Evolutionary conservation across 345 rosid species (phyloP).

Genomic region (Lumnitzera littorea): DNA sequence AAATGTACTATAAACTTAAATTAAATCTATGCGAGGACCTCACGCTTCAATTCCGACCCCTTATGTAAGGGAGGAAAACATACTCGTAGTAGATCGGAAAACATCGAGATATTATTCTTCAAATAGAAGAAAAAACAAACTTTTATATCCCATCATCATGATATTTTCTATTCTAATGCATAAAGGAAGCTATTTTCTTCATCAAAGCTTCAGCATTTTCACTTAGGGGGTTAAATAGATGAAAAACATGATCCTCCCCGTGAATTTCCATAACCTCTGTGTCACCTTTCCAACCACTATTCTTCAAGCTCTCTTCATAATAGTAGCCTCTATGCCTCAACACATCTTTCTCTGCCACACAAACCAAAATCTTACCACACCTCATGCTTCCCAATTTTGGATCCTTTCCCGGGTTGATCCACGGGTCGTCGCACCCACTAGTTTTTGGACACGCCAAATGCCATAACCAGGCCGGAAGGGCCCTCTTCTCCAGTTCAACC

Average conservation of each 20-base stretch:
- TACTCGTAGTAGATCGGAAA: too few relatives aligned
- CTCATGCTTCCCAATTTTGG: constrained; percentile 12
- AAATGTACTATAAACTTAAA: too few relatives aligned
- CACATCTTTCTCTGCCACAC: constrained; percentile 31
- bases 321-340: constrained; percentile 15
- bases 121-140: too few relatives aligned
- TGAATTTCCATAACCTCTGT: constrained; percentile 19
- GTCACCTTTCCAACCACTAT: constrained; percentile 23
- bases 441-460: constrained; percentile 15
- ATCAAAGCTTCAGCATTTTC: constrained; percentile 19
- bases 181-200: constrained; percentile 20
- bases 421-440: constrained; percentile 18
- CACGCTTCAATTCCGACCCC: too few relatives aligned
- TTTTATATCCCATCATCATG: too few relatives aligned
- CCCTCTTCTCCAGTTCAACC: background rate
- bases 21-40: too few relatives aligned
- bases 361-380: constrained; percentile 20
- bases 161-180: constrained; percentile 1
- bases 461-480: constrained; percentile 8
- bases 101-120: too few relatives aligned
- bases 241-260: constrained; percentile 35
- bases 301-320: constrained; percentile 22
- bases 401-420: constrained; percentile 26
- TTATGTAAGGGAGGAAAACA: too few relatives aligned
- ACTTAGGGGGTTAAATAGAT: constrained; percentile 18